Evolutionary conservation across 106 monocot species (phyloP), one percentile per base, ranked within the genome.

Genomic region (Allium fistulosum): DNA sequence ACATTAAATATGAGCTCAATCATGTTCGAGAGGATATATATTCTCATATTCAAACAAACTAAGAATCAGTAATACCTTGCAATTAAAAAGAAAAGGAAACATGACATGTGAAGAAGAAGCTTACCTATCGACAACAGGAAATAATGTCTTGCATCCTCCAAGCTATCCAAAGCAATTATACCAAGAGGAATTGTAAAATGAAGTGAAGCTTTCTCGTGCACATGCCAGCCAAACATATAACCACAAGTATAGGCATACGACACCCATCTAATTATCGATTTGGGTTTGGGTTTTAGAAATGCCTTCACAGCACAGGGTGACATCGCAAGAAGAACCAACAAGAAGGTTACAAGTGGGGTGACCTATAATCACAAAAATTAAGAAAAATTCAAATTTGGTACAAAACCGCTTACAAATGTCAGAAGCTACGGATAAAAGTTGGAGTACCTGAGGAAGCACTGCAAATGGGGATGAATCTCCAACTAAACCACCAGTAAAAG

Each of bases 201-300:
- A 68, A 99, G 92, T 17, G 97, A 99, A 53, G 97, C 92, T 78
- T 99, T 99, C 89, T 99, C 97, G 69, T 92, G 97, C 47, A 99
- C 92, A 74, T 99, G 97, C 92, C 97, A 99, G 27, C 97, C 97
- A 77, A 99, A 99, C 78, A 99, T 81, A 69, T 89, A 99, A 46
- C 97, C 92, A 71, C 97, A 99, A 8, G 89, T 93, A 55, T 76
- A 92, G 27, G 92, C 85, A 79, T 99, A 99, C 15, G 92, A 65
- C 48, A 87, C 82, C 92, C 92, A 99, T 87, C 97, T 88, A 57
- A 84, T 63, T 15, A 99, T 77, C 59, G 77, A 69, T 63, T 73
- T 86, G 57, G 87, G 97, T 47, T 83, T 74, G 37, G 97, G 92
- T 52, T 75, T 81, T 67, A 63, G 56, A 77, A 86, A 90, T 65